Conservation (phyloP, 2,329 filamentous ascomycete species). For the Gremmenia infestans region DNA sequence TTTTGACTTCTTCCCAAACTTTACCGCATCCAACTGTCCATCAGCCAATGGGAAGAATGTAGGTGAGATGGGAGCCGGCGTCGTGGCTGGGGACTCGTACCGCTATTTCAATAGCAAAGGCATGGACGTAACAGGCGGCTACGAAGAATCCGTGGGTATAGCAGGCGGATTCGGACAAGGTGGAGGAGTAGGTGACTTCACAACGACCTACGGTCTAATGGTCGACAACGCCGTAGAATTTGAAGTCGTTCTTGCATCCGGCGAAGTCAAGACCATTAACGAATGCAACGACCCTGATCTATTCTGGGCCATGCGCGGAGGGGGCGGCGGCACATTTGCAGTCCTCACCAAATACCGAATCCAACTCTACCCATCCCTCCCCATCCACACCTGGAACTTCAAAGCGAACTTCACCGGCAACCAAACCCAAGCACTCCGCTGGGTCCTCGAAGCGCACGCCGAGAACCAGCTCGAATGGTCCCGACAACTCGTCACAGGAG, state of each 20-base stretch:
- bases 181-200: conserved; percentile 48
- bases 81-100: background rate
- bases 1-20: conserved; percentile 2
- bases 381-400: background rate
- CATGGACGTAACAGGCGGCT: conserved; percentile 2
- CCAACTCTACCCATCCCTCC: conserved; percentile 3
- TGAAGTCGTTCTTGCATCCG: conserved; percentile 29
- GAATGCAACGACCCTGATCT: conserved; percentile 39
- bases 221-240: conserved; percentile 42
- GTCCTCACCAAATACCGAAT: conserved; percentile 30
- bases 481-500: too few relatives aligned
- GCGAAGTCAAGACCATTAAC: conserved; percentile 39
- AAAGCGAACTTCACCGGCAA: background rate
- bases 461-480: too few relatives aligned
- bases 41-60: too few relatives aligned
- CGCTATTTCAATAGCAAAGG: conserved; percentile 1
- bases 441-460: too few relatives aligned
- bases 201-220: conserved; percentile 43
- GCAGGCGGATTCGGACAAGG: background rate
- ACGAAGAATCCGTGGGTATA: background rate
- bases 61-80: too few relatives aligned
- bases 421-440: background rate
- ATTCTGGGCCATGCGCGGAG: conserved; percentile 46
- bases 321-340: conserved; percentile 34
- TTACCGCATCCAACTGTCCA: background rate